Evolutionary conservation across 768 basidiomycete species (phyloP).

Genomic region (Mycena polygramma): DNA sequence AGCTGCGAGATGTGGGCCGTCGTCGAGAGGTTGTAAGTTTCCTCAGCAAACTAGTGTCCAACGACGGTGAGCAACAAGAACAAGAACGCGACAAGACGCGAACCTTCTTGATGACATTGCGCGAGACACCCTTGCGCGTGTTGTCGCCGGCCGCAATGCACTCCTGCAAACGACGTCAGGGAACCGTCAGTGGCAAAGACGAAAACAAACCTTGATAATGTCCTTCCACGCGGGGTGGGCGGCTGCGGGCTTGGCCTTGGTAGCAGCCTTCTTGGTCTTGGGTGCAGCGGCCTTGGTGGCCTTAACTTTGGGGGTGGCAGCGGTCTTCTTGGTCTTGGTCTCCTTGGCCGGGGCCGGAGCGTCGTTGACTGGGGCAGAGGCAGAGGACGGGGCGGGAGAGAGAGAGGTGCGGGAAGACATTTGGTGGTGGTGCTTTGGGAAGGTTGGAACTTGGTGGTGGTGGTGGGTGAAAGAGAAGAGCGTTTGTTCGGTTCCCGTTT

Average conservation of each 20-base stretch:
- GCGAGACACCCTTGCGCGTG: constrained; percentile 65
- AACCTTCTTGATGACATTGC: constrained; percentile 87
- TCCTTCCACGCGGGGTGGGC: constrained; percentile 69
- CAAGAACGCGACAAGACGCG: constrained; percentile 35
- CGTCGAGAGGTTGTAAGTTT: constrained; percentile 81
- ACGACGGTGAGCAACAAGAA: constrained; percentile 36
- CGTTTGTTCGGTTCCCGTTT: not conserved
- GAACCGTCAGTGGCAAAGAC: not conserved
- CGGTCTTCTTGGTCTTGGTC: constrained; percentile 28
- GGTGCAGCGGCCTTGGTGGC: constrained; percentile 48
- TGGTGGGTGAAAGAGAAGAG: not conserved
- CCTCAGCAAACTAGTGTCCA: constrained; percentile 77
- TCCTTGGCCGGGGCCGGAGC: constrained; percentile 6
- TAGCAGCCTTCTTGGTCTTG: constrained; percentile 32
- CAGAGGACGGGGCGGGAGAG: constrained; percentile 36
- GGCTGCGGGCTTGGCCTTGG: constrained; percentile 36
- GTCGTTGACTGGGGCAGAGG: constrained; percentile 11
- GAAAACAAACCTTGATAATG: constrained; percentile 58
- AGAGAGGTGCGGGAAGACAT: constrained; percentile 30
- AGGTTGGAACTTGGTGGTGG: not conserved
- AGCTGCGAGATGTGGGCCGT: constrained; percentile 78
- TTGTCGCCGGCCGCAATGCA: constrained; percentile 78
- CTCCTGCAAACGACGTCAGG: constrained; percentile 61
- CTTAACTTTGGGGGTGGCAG: constrained; percentile 46
- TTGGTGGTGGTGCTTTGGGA: not conserved